Conservation (phyloP, 768 basidiomycete species). For the Podaxis rugospora region DNA sequence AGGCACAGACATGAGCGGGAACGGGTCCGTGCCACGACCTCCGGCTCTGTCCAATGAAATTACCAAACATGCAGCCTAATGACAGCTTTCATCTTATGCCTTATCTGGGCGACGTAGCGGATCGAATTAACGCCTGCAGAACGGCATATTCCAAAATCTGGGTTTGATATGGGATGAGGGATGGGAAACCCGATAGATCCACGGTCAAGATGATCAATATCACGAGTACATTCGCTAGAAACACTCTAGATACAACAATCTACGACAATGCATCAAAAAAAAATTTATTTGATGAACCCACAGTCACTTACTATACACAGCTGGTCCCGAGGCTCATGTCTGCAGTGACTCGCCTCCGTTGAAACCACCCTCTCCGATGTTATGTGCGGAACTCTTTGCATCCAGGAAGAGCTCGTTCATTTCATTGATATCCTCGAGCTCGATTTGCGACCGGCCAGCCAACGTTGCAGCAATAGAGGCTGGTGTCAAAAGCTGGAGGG, state of each 20-base stretch:
- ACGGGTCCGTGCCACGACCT: background rate
- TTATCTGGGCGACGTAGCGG: background rate
- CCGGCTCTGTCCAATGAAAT: background rate
- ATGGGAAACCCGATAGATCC: background rate
- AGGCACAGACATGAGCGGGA: background rate
- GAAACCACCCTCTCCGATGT: slow-evolving; percentile 39
- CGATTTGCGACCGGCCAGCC: slow-evolving; percentile 76
- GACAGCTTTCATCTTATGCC: slow-evolving; percentile 2
- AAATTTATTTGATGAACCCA: slow-evolving; percentile 3
- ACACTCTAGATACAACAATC: slow-evolving; percentile 7
- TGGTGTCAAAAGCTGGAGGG: slow-evolving; percentile 86
- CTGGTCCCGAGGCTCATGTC: background rate
- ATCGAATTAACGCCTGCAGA: background rate
- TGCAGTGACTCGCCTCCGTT: slow-evolving; percentile 4
- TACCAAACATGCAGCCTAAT: slow-evolving; percentile 1
- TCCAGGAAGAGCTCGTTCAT: slow-evolving; percentile 95
- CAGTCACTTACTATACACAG: slow-evolving; percentile 3
- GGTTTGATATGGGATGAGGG: background rate
- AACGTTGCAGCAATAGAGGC: slow-evolving; percentile 82
- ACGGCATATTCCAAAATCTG: background rate
- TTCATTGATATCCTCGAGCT: slow-evolving; percentile 85
- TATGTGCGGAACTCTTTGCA: slow-evolving; percentile 73
- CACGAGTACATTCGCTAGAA: background rate
- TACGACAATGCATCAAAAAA: slow-evolving; percentile 5
- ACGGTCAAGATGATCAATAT: background rate